Evolutionary conservation across 805 yeast genomes (phyloP).

Genomic region (Candida jianshihensis): DNA sequence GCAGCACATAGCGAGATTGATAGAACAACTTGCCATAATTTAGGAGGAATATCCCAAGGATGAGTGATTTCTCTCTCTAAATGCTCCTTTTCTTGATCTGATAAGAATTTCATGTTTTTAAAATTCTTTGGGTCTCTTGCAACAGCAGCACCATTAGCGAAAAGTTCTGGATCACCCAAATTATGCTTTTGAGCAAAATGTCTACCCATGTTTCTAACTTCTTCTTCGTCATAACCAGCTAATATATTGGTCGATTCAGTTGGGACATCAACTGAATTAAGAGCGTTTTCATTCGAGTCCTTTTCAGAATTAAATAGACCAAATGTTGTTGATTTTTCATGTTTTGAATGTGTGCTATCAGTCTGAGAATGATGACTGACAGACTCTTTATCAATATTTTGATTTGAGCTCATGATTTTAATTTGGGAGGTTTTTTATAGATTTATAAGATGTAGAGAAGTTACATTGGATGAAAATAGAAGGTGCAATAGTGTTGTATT

Average conservation of each 20-base stretch:
- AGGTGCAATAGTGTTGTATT: not conserved
- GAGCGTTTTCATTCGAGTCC: not conserved
- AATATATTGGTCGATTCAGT: constrained; percentile 36
- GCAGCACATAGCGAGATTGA: constrained; percentile 75
- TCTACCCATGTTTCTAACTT: constrained; percentile 65
- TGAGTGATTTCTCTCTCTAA: constrained; percentile 40
- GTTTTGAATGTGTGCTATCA: not conserved
- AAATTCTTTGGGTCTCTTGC: constrained; percentile 55
- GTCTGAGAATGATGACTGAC: not conserved
- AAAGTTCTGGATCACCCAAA: constrained; percentile 41
- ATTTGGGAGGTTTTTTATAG: not conserved
- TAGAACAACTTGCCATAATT: constrained; percentile 48
- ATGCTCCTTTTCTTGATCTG: constrained; percentile 47
- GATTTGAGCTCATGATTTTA: not conserved
- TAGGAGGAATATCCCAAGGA: constrained; percentile 37
- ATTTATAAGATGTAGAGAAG: no score
- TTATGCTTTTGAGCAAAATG: constrained; percentile 51
- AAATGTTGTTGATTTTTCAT: not conserved
- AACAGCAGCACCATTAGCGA: constrained; percentile 59
- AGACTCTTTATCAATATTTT: not conserved
- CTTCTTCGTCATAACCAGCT: constrained; percentile 51
- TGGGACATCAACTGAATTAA: constrained; percentile 3
- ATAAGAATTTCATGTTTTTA: constrained; percentile 48
- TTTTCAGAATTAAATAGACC: not conserved
- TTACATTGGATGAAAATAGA: no score